Conservation (phyloP, 345 rosid genomes). For the Bruguiera gymnorhiza region DNA sequence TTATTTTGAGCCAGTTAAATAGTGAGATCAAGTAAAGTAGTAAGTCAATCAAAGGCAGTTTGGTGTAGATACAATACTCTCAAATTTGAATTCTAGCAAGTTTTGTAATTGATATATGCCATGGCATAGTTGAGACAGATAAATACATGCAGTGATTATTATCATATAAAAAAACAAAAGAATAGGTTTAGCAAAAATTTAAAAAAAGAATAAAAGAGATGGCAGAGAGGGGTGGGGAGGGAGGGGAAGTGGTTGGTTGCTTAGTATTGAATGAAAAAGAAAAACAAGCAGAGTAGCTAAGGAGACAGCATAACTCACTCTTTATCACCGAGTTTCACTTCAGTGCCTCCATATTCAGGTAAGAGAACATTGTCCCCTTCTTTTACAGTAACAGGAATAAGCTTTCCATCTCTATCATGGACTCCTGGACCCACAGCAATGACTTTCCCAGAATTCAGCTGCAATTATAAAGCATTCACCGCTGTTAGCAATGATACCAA, state of each 20-base stretch:
- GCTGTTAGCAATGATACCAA: neutral
- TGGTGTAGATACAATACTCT: too few relatives aligned
- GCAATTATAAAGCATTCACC: neutral
- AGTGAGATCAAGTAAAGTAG: too few relatives aligned
- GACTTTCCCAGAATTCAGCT: slow-evolving; percentile 28
- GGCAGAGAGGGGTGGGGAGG: neutral
- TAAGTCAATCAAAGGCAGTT: too few relatives aligned
- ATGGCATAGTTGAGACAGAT: too few relatives aligned
- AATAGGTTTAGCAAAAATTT: too few relatives aligned
- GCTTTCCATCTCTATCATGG: slow-evolving; percentile 21
- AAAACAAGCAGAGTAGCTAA: neutral
- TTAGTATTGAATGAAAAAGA: neutral
- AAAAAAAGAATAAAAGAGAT: neutral
- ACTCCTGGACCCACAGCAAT: slow-evolving; percentile 28
- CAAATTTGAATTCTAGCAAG: too few relatives aligned
- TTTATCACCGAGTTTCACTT: slow-evolving; percentile 30
- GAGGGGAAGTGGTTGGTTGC: neutral
- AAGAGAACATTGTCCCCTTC: slow-evolving; percentile 30
- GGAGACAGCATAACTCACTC: slow-evolving; percentile 15
- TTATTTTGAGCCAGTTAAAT: too few relatives aligned
- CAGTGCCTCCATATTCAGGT: slow-evolving; percentile 31
- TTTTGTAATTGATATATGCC: too few relatives aligned
- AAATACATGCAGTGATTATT: too few relatives aligned
- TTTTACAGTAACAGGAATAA: slow-evolving; percentile 21
- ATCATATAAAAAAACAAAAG: too few relatives aligned